A percentile compares a stretch with the other conserved stretches of the same genome.
These are phyloP conservation scores for Gymnopilus dilepis DNA, from an alignment of 768 basidiomycete species.

Conservation along the genomic window DNA sequence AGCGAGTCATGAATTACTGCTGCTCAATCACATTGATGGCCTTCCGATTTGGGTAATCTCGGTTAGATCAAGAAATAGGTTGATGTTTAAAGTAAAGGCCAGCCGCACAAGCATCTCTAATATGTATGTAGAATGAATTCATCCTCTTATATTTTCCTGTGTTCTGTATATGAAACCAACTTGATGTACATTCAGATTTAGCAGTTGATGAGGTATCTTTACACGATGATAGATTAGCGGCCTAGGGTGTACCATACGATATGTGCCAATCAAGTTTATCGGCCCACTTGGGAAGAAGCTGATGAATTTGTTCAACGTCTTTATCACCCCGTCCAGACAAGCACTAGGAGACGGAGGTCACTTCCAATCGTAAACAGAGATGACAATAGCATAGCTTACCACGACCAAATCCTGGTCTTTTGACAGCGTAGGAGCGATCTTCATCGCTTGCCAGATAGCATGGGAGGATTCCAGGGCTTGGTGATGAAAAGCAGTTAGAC, in stretches of 20 bases:
- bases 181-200: not conserved
- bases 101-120: too few relatives aligned
- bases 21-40: conserved; percentile 24
- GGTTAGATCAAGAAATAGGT: not conserved
- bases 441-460: conserved; percentile 92
- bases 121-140: too few relatives aligned
- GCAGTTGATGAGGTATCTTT: conserved; percentile 5
- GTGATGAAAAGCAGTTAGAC: not conserved
- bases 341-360: conserved; percentile 55
- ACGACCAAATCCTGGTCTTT: conserved; percentile 90
- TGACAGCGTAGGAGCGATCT: conserved; percentile 81
- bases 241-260: conserved; percentile 37
- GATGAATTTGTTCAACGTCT: conserved; percentile 96
- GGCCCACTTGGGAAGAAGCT: conserved; percentile 95
- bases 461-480: conserved; percentile 93
- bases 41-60: conserved; percentile 26
- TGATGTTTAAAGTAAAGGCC: too few relatives aligned
- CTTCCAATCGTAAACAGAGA: not conserved
- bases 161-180: too few relatives aligned
- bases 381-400: conserved; percentile 60
- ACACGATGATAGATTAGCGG: conserved; percentile 2
- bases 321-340: conserved; percentile 96
- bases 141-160: too few relatives aligned
- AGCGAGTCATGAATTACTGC: conserved; percentile 31
- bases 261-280: conserved; percentile 94